phyloP scores from a whole-genome alignment of 1,284 basidiomycete species.

The Melanopsichium pennsylvanicum region DNA sequence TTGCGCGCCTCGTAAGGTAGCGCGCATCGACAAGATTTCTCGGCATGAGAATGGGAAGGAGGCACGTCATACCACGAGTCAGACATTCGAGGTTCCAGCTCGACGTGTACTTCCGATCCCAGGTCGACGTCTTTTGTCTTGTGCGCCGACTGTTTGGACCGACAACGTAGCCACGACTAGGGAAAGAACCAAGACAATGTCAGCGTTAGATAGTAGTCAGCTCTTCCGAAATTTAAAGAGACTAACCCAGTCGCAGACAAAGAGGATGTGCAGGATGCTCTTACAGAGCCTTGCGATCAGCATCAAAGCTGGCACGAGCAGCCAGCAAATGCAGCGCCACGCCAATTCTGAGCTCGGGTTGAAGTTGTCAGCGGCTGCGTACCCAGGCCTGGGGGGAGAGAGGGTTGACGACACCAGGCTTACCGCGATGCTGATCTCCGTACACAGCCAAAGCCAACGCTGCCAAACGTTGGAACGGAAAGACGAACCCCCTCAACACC shows the following conservation, averaged over 20 bases:
- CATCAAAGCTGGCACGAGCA: background rate
- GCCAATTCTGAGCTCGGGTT: slow-evolving; percentile 1
- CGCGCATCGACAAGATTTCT: slow-evolving; percentile 5
- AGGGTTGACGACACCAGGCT: too few relatives aligned
- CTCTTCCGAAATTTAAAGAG: too few relatives aligned
- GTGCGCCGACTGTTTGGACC: background rate
- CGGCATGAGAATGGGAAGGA: background rate
- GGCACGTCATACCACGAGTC: slow-evolving; percentile 5
- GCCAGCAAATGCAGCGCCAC: slow-evolving; percentile 10
- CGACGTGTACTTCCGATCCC: background rate
- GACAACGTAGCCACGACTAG: background rate
- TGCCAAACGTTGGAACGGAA: slow-evolving; percentile 7
- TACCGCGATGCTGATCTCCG: too few relatives aligned
- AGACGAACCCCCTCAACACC: background rate
- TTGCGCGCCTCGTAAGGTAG: slow-evolving; percentile 3
- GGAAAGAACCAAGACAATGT: too few relatives aligned
- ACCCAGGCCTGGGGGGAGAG: too few relatives aligned
- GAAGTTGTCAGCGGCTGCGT: too few relatives aligned
- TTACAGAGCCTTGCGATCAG: background rate
- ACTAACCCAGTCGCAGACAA: background rate
- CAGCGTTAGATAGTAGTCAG: too few relatives aligned
- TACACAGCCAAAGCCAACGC: slow-evolving; percentile 2
- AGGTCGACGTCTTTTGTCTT: background rate
- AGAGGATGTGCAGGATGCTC: background rate
- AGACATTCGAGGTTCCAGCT: background rate